A percentile compares a stretch with the other conserved stretches of the same genome.
Evolutionary conservation across 441 rosid genomes (phyloP).

Genomic region (Croton setiger): DNA sequence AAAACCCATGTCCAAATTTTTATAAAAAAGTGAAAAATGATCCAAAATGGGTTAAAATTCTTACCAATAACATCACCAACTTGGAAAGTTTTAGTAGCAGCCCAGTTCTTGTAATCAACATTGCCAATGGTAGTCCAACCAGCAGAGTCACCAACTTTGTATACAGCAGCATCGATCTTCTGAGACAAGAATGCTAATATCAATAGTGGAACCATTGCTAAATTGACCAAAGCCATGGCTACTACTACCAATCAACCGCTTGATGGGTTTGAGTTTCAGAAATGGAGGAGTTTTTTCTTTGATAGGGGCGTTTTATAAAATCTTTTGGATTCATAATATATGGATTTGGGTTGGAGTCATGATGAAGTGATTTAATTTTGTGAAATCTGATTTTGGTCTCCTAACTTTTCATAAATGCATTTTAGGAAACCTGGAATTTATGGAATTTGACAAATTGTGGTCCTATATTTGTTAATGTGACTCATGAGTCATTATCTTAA

Average conservation of each 20-base stretch:
- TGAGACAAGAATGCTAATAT: constrained; percentile 14
- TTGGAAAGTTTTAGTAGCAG: constrained; percentile 64
- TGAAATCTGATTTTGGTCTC: background rate
- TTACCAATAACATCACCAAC: constrained; percentile 68
- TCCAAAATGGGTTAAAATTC: constrained; percentile 13
- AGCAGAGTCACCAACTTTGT: constrained; percentile 81
- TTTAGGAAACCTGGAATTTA: background rate
- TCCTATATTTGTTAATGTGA: background rate
- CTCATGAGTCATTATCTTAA: background rate
- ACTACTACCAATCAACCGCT: background rate
- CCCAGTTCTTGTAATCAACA: constrained; percentile 79
- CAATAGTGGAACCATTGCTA: constrained; percentile 22
- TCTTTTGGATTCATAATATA: background rate
- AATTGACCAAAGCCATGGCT: constrained; percentile 27
- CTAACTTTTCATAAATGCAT: background rate
- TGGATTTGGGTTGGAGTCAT: constrained; percentile 10
- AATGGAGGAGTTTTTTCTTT: constrained; percentile 14
- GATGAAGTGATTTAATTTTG: background rate
- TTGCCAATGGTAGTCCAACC: constrained; percentile 94
- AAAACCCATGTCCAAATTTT: background rate
- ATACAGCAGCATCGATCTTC: constrained; percentile 42
- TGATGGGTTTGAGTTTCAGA: background rate
- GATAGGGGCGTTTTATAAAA: constrained; percentile 14
- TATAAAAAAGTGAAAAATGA: background rate
- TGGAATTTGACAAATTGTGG: background rate